Evolutionary conservation across 2,329 filamentous ascomycete species (phyloP), one percentile per base, ranked within the genome.

Genomic region (Ceratocystis variospora): DNA sequence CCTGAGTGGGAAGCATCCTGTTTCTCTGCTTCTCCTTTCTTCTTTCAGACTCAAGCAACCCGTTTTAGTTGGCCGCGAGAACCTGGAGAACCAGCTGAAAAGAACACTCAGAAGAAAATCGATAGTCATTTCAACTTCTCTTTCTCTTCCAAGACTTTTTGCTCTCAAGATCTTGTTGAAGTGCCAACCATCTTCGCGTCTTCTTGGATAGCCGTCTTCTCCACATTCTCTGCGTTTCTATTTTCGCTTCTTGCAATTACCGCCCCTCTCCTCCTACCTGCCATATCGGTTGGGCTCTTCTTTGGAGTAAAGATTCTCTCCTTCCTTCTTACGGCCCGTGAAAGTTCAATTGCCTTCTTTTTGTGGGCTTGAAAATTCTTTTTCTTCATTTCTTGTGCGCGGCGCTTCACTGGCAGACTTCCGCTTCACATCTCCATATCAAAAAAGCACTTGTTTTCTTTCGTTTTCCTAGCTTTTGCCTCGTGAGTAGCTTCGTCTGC

Each of bases 31-130:
- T 50, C 5, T 63, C 62, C 44, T n/a, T 63, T 61, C 53, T 61
- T 10, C 63, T 41, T 68, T 61, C 66, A 68, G 66, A 66, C 62
- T 68, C 66, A 50, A 59, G 65, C 66, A 64, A 68, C 65, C 64
- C 65, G 66, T 45, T 66, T 61, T 61, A 61, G 63, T 63, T 62
- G 66, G 63, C 63, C 66, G 61, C 61, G 66, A 68, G 67, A 68
- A 68, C 53, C 63, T 68, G 67, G 67, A 68, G 67, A 68, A 68
- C 31, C 57, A 68, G 63, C 67, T 66, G 62, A 68, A 66, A 64
- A 68, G 67, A 68, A 37, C 48, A 41, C 44, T 19, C 61, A 67
- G 65, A 68, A 65, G 67, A 57, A 61, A 25, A 55, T 41, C 45
- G 45, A 25, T 25, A 25, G 19, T 25, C 48, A 22, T 15, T 19